A percentile compares a stretch with the other conserved stretches of the same genome.
phyloP scores from a whole-genome alignment of 2,329 filamentous ascomycete species.

The Davidsoniella virescens region DNA sequence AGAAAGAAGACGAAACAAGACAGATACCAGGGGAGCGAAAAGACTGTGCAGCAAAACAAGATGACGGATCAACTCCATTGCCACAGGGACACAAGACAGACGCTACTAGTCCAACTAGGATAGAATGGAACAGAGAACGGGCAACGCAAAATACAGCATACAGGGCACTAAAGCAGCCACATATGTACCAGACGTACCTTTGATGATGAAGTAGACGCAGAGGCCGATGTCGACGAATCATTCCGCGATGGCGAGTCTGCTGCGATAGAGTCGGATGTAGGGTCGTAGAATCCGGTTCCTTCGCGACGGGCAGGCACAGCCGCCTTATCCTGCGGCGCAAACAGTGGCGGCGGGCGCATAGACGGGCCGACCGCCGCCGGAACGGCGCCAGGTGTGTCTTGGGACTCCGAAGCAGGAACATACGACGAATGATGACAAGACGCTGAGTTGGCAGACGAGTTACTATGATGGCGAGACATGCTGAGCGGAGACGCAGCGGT shows the following conservation, averaged over 20 bases:
- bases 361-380: slow-evolving; percentile 6
- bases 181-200: slow-evolving; percentile 24
- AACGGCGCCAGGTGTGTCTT: not conserved
- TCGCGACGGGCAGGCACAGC: slow-evolving; percentile 17
- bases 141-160: too few relatives aligned
- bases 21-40: not conserved
- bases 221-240: slow-evolving; percentile 19
- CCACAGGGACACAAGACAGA: too few relatives aligned
- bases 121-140: too few relatives aligned
- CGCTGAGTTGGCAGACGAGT: slow-evolving; percentile 26
- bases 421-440: slow-evolving; percentile 14
- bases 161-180: too few relatives aligned
- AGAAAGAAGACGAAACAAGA: not conserved
- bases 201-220: slow-evolving; percentile 17
- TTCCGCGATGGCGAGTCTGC: slow-evolving; percentile 31
- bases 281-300: slow-evolving; percentile 36
- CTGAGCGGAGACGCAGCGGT: slow-evolving; percentile 14
- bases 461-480: slow-evolving; percentile 21
- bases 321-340: slow-evolving; percentile 20
- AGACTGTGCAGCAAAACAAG: not conserved
- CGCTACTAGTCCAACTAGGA: too few relatives aligned
- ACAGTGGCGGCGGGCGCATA: slow-evolving; percentile 17
- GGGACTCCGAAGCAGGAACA: not conserved
- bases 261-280: slow-evolving; percentile 32
- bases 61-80: not conserved